Evolutionary conservation across 768 basidiomycete species (phyloP).

Genomic region (Pleurotus platypus): DNA sequence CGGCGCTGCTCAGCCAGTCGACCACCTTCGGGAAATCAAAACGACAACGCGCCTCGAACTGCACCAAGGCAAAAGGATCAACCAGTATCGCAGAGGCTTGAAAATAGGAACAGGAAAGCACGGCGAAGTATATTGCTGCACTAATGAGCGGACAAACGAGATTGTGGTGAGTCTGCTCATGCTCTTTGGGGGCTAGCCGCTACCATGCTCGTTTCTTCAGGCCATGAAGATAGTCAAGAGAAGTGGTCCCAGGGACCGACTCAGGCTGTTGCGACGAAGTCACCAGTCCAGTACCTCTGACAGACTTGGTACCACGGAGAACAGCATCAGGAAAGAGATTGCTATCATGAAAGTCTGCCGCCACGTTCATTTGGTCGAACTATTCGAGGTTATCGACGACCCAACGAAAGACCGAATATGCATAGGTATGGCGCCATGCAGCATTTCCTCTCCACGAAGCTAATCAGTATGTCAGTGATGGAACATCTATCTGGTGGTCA

Average conservation of each 20-base stretch:
- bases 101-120: conserved; percentile 43
- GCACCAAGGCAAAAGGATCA: conserved; percentile 35
- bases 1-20: conserved; percentile 22
- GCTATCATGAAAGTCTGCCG: conserved; percentile 89
- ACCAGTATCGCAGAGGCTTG: conserved; percentile 63
- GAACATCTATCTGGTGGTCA: conserved; percentile 40
- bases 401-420: conserved; percentile 77
- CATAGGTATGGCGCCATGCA: conserved; percentile 54
- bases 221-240: conserved; percentile 70
- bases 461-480: conserved; percentile 25
- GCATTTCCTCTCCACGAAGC: background rate
- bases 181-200: background rate
- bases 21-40: conserved; percentile 37
- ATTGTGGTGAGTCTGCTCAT: conserved; percentile 40
- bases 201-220: conserved; percentile 27
- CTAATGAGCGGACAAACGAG: conserved; percentile 26
- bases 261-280: conserved; percentile 46
- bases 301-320: conserved; percentile 56
- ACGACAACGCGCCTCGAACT: conserved; percentile 36
- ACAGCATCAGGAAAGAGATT: conserved; percentile 81
- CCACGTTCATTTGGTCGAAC: conserved; percentile 73
- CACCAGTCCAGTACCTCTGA: conserved; percentile 24
- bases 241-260: conserved; percentile 61
- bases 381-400: conserved; percentile 91
- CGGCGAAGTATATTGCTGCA: conserved; percentile 69